Evolutionary conservation across 306 rosid genomes (phyloP), one percentile per base, ranked within the genome.

Genomic region (Mimosa pudica): DNA sequence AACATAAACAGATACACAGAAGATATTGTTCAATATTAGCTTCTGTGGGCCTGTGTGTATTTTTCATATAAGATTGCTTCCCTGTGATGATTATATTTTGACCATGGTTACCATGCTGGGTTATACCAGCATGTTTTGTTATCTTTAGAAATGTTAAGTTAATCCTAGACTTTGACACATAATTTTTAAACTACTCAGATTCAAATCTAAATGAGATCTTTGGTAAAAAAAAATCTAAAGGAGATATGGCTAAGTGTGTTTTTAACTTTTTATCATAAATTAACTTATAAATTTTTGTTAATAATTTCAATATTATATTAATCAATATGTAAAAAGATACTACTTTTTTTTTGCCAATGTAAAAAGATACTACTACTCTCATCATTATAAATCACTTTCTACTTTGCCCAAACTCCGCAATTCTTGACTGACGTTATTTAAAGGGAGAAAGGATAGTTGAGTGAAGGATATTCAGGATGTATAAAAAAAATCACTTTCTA

Each of bases 1-100:
- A 85, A 63, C 85, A 81, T 64, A 17, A 58, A 32, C 73, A 82
- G 44, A 75, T 85, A 85, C 87, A 89, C 84, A 70, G 83, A 12
- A 70, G 73, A 79, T 79, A 76, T 84, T 70, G 64, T 82, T 76
- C 33, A 72, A 5, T 80, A 77, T 81, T 68, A 72, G 38, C 84
- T 73, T 76, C 62, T 70, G 83, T 63, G 61, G 85, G 35, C 57
- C 42, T 58, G 63, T 30, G 13, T 67, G 18, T 61, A 67, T 73
- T 74, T 79, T 74, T 71, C 76, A n/a, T 72, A 64, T 79, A 42
- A 41, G 44, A 70, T 65, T 73, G 54, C 60, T 73, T 79, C 55
- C 14, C 44, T 71, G 16, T 52, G 70, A 80, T 61, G 67, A 61
- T 61, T 61, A 30, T 30, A 30, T 61, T 30, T 61, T 82, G 82